Evolutionary conservation across 306 rosid genomes (phyloP), one percentile per base, ranked within the genome.

Genomic region (Malus asiatica): DNA sequence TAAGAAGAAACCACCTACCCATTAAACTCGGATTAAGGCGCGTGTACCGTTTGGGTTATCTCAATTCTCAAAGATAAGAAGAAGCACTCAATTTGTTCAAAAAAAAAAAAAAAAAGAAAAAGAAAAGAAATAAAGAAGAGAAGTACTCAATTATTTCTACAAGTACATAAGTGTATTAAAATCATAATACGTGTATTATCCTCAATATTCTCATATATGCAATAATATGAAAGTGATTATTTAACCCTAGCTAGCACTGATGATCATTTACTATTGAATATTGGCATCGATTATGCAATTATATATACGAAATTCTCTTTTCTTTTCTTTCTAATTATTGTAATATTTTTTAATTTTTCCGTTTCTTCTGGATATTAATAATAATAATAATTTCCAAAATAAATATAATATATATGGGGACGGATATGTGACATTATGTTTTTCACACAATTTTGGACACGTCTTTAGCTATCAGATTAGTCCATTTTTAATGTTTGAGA

Each of bases 341-440:
- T 35, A 35, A 35, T 35, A 30, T 30, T 30, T 35, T 35, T 7
- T 0, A 35, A 6, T 1, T 6, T 6, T 35, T 6, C 1, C 2
- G 0, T 35, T 7, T 35, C 7, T 35, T 35, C 8, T 35, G 40
- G 40, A 35, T 35, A 35, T 6, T 35, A 35, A 35, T 35, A 35
- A 35, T 35, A 6, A 35, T 35, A 35, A 35, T 30, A 30, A 30
- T 35, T 35, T 1, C 0, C 2, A 1, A 35, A 35, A 35, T 35
- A 35, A 35, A 35, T 35, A 6, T 35, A 35, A 35, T 35, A 35
- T 35, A 35, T 35, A 35, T 35, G 2, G 6, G 2, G 8, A 0
- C 8, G 0, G 2, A 33, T 33, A 2, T 0, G 0, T 35, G 8
- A 35, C 8, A 6, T 7, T 0, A 35, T 35, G 1, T 35, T 35